Base-by-base conservation (phyloP, 1,284 basidiomycete genomes). In the Boletus semigastroideus region DNA sequence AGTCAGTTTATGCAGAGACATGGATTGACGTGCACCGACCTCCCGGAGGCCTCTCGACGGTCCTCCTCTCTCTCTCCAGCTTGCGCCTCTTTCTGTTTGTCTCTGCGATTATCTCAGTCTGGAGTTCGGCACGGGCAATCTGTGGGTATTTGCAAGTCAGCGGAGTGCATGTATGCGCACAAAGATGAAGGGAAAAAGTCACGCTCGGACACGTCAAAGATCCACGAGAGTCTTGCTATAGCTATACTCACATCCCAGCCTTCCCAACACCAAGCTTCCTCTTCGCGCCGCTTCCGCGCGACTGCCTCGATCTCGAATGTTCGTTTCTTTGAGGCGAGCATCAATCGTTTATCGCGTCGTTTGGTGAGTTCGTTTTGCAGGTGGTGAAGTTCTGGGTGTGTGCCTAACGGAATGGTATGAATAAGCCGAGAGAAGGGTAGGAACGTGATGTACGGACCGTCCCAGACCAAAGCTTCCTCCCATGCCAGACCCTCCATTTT, bases 331-430 rank as follows among this genome's bases (percentile, higher is more conserved):
- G 82, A 78, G 1, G 90, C 87, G 6, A 92, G 76, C 51, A 86
- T 83, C 8, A 90, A 72, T 2, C 89, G 82, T 52, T 87, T 85
- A 62, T 90, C 86, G 45, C 87, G 81, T 52, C 92, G 76, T 51
- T 79, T 79, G 8, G 83, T 80, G 9, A 94, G 76, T 57, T 92
- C 87, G 22, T 76, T 78, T 46, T 90, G 88, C 5, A 95, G 73
- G 65, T 92, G 84, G 16, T 87, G 74, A 52, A 94, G 74, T 64
- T 95, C 92, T 0, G 93, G 92, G 62, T 95, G 92, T 1, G 81
- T 80, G 31, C 84, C 92, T 88, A 46, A 40, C 33, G 17, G 1
- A 9, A n/a, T 1, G 22, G 39, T 16, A 16, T 20, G 37, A 14
- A 49, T 51, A 20, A 56, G 44, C 58, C 54, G 38, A 16, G 53